Conservation (phyloP, 139 green algal genomes). For the Axilococcus clingmanii region DNA sequence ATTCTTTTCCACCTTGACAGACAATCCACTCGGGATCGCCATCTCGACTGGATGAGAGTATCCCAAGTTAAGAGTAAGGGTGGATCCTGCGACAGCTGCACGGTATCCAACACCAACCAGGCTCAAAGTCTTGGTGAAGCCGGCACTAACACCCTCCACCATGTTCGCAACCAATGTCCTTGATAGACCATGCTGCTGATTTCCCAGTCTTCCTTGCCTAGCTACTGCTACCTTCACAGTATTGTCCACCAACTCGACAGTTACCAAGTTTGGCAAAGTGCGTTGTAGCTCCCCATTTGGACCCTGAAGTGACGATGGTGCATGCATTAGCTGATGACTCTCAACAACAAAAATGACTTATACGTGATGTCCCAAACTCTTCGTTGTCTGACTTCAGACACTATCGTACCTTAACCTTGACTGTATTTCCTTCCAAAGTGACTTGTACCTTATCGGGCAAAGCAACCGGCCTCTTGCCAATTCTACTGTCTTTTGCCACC, state of each 20-base stretch:
- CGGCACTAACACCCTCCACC: conserved; percentile 73
- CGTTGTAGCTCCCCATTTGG: conserved; percentile 67
- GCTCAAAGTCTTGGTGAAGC: conserved; percentile 74
- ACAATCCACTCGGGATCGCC: conserved; percentile 71
- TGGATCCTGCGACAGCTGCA: conserved; percentile 54
- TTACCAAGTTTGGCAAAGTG: conserved; percentile 52
- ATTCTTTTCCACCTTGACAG: conserved; percentile 80
- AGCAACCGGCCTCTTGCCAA: conserved; percentile 71
- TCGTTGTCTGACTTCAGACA: not conserved
- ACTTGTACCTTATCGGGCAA: conserved; percentile 74
- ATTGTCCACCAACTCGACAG: conserved; percentile 45
- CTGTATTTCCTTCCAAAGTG: conserved; percentile 47
- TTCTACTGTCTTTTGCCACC: conserved; percentile 69
- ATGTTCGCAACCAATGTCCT: conserved; percentile 86
- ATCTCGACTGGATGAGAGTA: conserved; percentile 85
- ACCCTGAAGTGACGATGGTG: conserved; percentile 42
- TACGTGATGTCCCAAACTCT: not conserved
- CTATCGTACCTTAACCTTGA: conserved; percentile 75
- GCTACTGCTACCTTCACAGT: conserved; percentile 37
- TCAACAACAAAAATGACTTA: too few relatives aligned
- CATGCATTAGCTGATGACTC: too few relatives aligned
- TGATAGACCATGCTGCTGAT: conserved; percentile 55
- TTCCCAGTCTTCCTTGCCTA: conserved; percentile 32
- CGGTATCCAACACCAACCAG: conserved; percentile 77
- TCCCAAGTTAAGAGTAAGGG: conserved; percentile 83